These are phyloP conservation scores for Mimosa bimucronata DNA, from an alignment of 306 rosid species.

Conservation along the genomic window DNA sequence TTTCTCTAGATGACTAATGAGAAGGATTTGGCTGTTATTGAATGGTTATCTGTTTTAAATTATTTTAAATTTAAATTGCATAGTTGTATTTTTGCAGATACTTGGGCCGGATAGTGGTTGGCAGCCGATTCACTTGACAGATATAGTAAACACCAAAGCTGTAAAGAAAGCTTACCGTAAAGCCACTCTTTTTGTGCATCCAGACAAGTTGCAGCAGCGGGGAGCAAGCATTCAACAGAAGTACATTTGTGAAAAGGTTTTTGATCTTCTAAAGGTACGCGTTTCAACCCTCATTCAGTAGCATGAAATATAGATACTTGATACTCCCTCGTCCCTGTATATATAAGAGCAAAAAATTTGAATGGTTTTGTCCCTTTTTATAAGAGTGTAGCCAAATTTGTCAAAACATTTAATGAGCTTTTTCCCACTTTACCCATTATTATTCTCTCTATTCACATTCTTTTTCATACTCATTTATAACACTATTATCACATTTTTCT, in stretches of 20 bases:
- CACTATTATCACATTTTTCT: too few species aligned
- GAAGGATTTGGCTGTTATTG: background rate
- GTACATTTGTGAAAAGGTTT: constrained; percentile 91
- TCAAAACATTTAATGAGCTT: too few species aligned
- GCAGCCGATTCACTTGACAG: constrained; percentile 88
- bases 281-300: constrained; percentile 1
- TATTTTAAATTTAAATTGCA: too few species aligned
- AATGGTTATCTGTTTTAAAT: background rate
- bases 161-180: constrained; percentile 88
- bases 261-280: constrained; percentile 92
- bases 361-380: too few species aligned
- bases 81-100: constrained; percentile 55
- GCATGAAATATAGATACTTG: constrained; percentile 28
- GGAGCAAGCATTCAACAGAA: constrained; percentile 94
- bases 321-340: too few species aligned
- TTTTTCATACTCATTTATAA: too few species aligned
- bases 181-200: constrained; percentile 93
- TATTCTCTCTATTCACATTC: too few species aligned
- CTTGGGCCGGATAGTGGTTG: constrained; percentile 91
- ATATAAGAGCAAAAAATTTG: too few species aligned
- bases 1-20: background rate
- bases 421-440: too few species aligned
- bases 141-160: constrained; percentile 55
- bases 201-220: constrained; percentile 95
- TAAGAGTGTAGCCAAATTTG: too few species aligned